Evolutionary conservation across 2,329 filamentous ascomycete species (phyloP).

Genomic region (Aspergillus pseudoglaucus): DNA sequence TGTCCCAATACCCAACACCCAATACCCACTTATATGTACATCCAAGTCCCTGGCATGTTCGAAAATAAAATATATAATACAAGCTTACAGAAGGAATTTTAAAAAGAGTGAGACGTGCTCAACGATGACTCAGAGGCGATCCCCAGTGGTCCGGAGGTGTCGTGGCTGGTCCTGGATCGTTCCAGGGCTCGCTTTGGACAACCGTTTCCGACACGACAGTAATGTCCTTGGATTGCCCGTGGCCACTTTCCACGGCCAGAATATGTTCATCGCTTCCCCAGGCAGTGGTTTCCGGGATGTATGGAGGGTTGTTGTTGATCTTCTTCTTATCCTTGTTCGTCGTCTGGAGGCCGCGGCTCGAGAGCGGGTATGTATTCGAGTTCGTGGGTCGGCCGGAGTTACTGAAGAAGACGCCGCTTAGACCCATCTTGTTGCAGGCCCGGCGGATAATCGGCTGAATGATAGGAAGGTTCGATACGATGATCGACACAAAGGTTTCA

Average conservation of each 20-base stretch:
- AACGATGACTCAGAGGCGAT: background rate
- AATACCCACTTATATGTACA: too few relatives aligned
- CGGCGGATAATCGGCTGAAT: conserved; percentile 28
- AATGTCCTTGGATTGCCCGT: conserved; percentile 12
- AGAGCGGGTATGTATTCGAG: conserved; percentile 13
- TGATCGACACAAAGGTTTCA: conserved; percentile 38
- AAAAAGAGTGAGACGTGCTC: background rate
- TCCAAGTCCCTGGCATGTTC: too few relatives aligned
- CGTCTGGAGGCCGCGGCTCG: conserved; percentile 9
- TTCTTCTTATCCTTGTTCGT: conserved; percentile 6
- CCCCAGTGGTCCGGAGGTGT: conserved; percentile 11
- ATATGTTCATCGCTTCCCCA: conserved; percentile 27
- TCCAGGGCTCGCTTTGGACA: conserved; percentile 18
- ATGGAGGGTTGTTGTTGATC: background rate
- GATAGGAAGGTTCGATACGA: conserved; percentile 37
- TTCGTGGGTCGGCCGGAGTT: conserved; percentile 13
- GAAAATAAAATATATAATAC: too few relatives aligned
- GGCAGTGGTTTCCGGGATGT: conserved; percentile 9
- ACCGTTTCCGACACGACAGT: conserved; percentile 22
- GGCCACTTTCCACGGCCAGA: conserved; percentile 3
- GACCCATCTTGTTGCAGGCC: conserved; percentile 18
- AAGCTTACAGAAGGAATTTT: too few relatives aligned
- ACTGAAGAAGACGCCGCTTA: conserved; percentile 20
- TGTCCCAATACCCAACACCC: too few relatives aligned
- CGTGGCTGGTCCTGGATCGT: background rate